These are phyloP conservation scores for Phytopythium cucurbitacearum DNA, from an alignment of 352 stramenopile genomes.

Conservation along the genomic window DNA sequence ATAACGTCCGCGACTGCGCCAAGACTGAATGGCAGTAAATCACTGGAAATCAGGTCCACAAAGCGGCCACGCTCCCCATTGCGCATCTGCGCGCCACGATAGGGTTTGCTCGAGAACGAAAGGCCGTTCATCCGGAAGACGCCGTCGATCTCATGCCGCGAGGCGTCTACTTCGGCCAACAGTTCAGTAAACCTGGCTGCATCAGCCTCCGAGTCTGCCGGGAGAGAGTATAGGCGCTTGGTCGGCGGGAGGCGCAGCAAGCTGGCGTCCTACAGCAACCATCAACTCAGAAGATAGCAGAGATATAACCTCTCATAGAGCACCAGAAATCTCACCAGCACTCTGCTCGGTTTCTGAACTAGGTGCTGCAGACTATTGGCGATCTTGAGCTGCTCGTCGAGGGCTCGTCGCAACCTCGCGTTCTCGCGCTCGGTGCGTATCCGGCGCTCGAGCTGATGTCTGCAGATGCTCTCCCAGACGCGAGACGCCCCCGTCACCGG, in stretches of 20 bases:
- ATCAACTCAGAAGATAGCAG: too few relatives aligned
- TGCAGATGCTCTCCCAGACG: slow-evolving; percentile 19
- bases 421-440: slow-evolving; percentile 14
- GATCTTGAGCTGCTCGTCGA: slow-evolving; percentile 23
- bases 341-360: too few relatives aligned
- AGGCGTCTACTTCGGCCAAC: slow-evolving; percentile 5
- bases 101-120: not conserved
- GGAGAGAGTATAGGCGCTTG: too few relatives aligned
- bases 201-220: slow-evolving; percentile 9
- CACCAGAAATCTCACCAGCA: too few relatives aligned
- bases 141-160: slow-evolving; percentile 8
- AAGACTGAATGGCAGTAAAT: slow-evolving; percentile 33
- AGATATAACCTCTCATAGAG: too few relatives aligned
- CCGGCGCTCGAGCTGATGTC: slow-evolving; percentile 8
- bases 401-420: slow-evolving; percentile 11
- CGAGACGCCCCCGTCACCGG: too few relatives aligned
- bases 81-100: slow-evolving; percentile 12
- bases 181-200: slow-evolving; percentile 16
- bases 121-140: slow-evolving; percentile 14
- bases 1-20: slow-evolving; percentile 19
- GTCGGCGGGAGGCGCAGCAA: too few relatives aligned
- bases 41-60: slow-evolving; percentile 30
- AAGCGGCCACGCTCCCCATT: slow-evolving; percentile 24
- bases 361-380: too few relatives aligned
- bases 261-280: too few relatives aligned